Evolutionary conservation across 1,284 basidiomycete genomes (phyloP), one percentile per base, ranked within the genome.

Genomic region (Cutaneotrichosporon sp.): DNA sequence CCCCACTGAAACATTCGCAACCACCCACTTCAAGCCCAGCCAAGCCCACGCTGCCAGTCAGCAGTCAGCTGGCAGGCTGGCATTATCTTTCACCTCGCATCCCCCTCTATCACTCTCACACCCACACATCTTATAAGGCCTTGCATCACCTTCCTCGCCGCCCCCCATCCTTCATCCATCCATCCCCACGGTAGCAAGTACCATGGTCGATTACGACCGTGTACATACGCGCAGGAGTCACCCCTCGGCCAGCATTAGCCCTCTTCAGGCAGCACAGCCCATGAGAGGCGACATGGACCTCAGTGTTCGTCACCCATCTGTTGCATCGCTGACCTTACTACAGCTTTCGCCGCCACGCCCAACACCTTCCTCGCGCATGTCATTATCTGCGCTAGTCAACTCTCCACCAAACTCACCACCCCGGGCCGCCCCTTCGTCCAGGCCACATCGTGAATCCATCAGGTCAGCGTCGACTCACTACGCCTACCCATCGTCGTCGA

Each of bases 321-420:
- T 18, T 7, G 18, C 22, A 36, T 21, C 36, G 32, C 59, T 63
- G 16, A 61, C 60, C 36, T 38, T 21, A 18, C 22, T 32, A n/a
- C 47, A 60, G 61, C 38, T 62, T 6, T 59, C 72, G 26, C 67
- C 69, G 31, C 68, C 69, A 26, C 69, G 70, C 4, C 69, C 70
- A 4, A 62, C 67, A 13, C 65, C 73, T 2, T 65, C 72, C 5
- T 70, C 70, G 14, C 70, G 75, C 16, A 77, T 77, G 75, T 61
- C 74, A 10, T 61, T 77, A n/a, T 76, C 74, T 7, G 72, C 74
- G 9, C 65, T 76, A 2, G 76, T 77, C 47, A 76, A 77, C 58
- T 74, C 73, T 31, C 71, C 73, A 47, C 71, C 73, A 32, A 42
- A 55, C 40, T 56, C 51, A 16, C 64, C 22, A 22, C 61, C 42